phyloP scores from a whole-genome alignment of 768 basidiomycete species.

The Termitomyces sp. region DNA sequence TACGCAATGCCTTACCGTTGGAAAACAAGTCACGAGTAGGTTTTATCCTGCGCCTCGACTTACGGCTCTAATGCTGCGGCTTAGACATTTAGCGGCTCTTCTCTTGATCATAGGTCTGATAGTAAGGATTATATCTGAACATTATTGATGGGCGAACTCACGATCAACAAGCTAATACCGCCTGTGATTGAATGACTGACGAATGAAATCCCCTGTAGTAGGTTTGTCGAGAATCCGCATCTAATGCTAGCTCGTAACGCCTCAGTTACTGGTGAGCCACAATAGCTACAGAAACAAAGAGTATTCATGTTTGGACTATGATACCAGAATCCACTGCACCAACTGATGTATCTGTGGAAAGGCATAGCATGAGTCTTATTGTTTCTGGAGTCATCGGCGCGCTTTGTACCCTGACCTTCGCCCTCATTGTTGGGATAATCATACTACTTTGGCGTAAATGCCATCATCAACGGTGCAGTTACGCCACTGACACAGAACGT shows the following conservation, averaged over 20 bases:
- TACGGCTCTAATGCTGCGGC: background rate
- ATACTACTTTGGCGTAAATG: conserved; percentile 3
- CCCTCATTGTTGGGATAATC: background rate
- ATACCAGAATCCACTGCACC: background rate
- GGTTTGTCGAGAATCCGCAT: background rate
- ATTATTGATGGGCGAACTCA: background rate
- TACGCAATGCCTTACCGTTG: background rate
- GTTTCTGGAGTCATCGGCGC: conserved; percentile 11
- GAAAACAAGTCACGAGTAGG: background rate
- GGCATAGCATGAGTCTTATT: conserved; percentile 1
- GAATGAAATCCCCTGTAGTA: background rate
- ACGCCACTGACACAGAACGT: background rate
- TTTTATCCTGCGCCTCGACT: background rate
- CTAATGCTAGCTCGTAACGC: background rate
- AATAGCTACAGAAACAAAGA: background rate
- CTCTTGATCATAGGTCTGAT: background rate
- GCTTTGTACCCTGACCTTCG: conserved; percentile 4
- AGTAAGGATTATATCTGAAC: background rate
- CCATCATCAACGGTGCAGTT: background rate
- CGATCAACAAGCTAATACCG: background rate
- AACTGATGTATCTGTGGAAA: background rate
- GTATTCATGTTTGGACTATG: background rate
- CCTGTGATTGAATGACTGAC: background rate
- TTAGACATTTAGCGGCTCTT: background rate
- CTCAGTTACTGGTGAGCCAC: background rate